These are phyloP conservation scores for Colletotrichum sp. DNA, from an alignment of 2,329 filamentous ascomycete genomes.

Conservation along the genomic window DNA sequence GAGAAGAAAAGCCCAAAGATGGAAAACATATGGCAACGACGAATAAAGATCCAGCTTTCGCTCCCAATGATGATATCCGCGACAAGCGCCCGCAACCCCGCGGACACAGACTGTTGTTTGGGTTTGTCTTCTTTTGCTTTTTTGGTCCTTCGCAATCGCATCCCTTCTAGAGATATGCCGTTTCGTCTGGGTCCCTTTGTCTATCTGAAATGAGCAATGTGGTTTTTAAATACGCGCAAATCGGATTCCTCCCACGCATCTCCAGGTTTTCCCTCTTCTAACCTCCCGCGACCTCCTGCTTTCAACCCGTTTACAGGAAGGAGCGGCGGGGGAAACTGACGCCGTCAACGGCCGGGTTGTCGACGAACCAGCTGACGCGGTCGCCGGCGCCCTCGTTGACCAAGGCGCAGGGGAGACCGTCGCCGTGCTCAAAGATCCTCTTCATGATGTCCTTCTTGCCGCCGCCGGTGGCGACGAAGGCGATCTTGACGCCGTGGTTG, in stretches of 20 bases:
- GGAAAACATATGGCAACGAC: background rate
- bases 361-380: constrained; percentile 94
- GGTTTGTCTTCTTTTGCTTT: background rate
- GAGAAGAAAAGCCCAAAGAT: background rate
- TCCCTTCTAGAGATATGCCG: constrained; percentile 8
- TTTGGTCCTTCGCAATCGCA: background rate
- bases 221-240: background rate
- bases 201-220: constrained; percentile 10
- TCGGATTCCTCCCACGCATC: background rate
- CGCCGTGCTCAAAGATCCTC: constrained; percentile 87
- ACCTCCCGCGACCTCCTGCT: background rate
- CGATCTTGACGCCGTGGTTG: constrained; percentile 83
- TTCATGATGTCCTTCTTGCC: constrained; percentile 93
- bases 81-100: background rate
- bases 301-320: constrained; percentile 46
- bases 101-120: background rate
- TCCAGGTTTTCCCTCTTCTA: background rate
- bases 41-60: constrained; percentile 5
- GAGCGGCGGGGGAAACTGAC: constrained; percentile 82
- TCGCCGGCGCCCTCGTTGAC: constrained; percentile 87
- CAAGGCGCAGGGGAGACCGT: constrained; percentile 81
- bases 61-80: background rate
- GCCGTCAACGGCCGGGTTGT: constrained; percentile 83
- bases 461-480: constrained; percentile 87
- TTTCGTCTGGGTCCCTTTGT: background rate